Percentiles rank a stretch among this genome's conserved stretches.
Conservation (phyloP, 75 land plant genomes). For the Isoetes taiwanensis region DNA sequence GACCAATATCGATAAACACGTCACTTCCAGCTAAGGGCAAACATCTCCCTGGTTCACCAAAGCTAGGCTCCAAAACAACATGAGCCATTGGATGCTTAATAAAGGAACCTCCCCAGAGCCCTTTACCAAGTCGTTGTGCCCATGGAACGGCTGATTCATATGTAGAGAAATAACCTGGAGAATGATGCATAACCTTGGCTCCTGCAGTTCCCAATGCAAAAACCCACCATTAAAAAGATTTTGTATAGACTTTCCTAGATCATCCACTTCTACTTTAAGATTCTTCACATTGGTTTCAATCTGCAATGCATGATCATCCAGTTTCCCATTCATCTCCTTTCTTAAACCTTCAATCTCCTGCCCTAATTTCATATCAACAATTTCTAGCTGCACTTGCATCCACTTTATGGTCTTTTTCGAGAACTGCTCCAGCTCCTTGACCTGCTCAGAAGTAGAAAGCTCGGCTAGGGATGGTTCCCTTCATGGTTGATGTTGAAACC, state of each 20-base stretch:
- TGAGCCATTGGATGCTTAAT: slow-evolving; percentile 7
- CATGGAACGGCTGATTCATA: neutral
- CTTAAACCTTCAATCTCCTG: neutral
- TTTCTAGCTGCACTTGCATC: slow-evolving; percentile 5
- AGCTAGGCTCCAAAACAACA: neutral
- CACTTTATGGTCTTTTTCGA: slow-evolving; percentile 1
- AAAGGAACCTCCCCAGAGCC: neutral
- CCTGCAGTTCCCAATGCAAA: neutral
- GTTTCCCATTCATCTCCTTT: neutral
- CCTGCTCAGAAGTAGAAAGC: no score
- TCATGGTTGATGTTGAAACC: no score
- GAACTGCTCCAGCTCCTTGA: slow-evolving; percentile 1
- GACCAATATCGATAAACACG: neutral
- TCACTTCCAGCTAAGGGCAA: neutral
- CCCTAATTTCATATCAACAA: slow-evolving; percentile 5
- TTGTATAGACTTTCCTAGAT: neutral
- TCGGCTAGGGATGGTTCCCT: no score
- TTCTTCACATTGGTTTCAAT: neutral
- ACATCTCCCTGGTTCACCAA: neutral
- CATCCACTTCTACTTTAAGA: neutral
- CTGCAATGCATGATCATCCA: neutral
- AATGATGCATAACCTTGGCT: neutral
- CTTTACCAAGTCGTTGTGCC: neutral
- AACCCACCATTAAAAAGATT: neutral
- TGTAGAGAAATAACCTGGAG: neutral